Conservation (phyloP, 208 protist species). For the Leishmania turanica region DNA sequence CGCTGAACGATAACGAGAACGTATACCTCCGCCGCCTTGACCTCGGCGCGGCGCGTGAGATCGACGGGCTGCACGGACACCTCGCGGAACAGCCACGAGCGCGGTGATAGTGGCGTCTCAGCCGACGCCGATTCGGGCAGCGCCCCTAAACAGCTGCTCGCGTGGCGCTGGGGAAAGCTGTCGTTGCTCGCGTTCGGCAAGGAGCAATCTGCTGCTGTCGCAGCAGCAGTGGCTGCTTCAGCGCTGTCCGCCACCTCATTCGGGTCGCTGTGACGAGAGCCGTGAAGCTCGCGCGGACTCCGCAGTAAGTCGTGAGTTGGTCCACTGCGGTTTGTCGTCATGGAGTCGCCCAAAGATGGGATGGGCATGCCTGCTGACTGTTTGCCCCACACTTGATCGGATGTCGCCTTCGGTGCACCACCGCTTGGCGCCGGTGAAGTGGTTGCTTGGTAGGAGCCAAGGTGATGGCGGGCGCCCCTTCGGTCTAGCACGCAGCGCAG, state of each 20-base stretch:
- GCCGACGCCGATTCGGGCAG: background rate
- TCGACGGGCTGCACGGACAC: conserved; percentile 45
- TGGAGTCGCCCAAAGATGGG: background rate
- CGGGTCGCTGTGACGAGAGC: background rate
- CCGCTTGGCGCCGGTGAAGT: background rate
- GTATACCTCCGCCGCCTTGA: conserved; percentile 51
- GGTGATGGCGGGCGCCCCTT: conserved; percentile 5
- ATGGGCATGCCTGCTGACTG: background rate
- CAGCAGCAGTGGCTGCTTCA: background rate
- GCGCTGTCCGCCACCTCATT: background rate
- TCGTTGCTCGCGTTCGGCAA: background rate
- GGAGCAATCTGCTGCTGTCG: background rate
- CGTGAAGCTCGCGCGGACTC: background rate
- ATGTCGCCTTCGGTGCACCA: background rate
- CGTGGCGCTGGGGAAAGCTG: background rate
- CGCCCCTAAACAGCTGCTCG: background rate
- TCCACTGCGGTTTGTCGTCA: background rate
- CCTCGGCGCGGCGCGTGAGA: conserved; percentile 33
- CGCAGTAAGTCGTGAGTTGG: background rate
- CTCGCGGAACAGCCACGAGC: conserved; percentile 29
- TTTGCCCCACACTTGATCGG: background rate
- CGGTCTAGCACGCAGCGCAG: conserved; percentile 30
- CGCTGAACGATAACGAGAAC: conserved; percentile 69
- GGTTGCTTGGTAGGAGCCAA: background rate
- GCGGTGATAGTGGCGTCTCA: conserved; percentile 21